Base-by-base conservation (phyloP, 768 basidiomycete genomes). In the Kwoniella sp. region DNA sequence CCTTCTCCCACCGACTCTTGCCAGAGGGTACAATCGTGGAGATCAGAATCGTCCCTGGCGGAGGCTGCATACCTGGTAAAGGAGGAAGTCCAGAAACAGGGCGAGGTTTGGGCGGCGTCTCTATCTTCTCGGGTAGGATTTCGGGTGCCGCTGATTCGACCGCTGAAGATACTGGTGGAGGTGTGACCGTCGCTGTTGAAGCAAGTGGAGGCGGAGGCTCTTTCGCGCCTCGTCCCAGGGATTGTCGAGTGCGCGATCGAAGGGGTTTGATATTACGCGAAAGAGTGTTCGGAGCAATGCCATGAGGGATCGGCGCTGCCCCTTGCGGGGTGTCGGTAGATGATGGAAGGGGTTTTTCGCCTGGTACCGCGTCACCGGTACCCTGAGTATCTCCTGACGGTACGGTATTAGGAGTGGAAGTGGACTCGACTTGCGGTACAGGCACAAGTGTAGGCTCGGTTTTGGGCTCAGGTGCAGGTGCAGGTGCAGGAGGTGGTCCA, bases 41-140 rank as follows among this genome's bases (percentile, higher is more conserved):
- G 17, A 75, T 37, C 13, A 73, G 47, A 2, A 77, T 68, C 1
- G 73, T 77, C 0, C 73, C 73, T 1, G 61, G 55, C 13, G 23
- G 2, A 1, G 72, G 72, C 37, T 25, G n/a, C 29, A 58, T 63
- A 0, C 71, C 71, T 7, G 66, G 56, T 17, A 69, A 34, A 23
- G 67, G 59, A 5, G 65, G 55, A 20, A 70, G 54, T 4, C 55
- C 58, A 25, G 66, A 61, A 8, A 23, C 13, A 1, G 65, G 67
- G 30, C 26, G 25, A 23, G 31, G 48, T 45, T 52, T 52, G 5
- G 30, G 12, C 58, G 31, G 13, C 22, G n/a, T 11, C 38, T 58
- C 45, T 2, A 29, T 3, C 8, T 41, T 41, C 25, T 53, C 2
- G 15, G 28, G 13, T 2, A 7, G 5, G 2, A 30, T 11, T 37